These are phyloP conservation scores for Saxispiralis lemnorum DNA, from an alignment of 495 filamentous ascomycete species.

Conservation along the genomic window DNA sequence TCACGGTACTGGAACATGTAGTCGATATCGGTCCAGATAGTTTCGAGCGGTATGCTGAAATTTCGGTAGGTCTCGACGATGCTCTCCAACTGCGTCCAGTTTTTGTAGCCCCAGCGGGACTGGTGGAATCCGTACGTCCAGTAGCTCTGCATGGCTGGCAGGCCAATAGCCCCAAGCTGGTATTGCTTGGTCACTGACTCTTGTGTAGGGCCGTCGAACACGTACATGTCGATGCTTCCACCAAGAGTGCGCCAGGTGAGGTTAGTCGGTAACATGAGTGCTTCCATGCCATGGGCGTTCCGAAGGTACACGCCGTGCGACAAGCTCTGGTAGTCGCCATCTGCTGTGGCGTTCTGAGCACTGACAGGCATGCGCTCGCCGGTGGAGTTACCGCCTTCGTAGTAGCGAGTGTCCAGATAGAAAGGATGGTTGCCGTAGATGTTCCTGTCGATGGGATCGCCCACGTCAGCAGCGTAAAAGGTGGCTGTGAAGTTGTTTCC, in stretches of 20 bases:
- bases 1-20: slow-evolving; percentile 39
- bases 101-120: slow-evolving; percentile 47
- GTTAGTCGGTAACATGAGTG: slow-evolving; percentile 43
- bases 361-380: slow-evolving; percentile 37
- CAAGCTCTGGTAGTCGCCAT: slow-evolving; percentile 38
- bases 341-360: slow-evolving; percentile 35
- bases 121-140: slow-evolving; percentile 47
- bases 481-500: slow-evolving; percentile 45
- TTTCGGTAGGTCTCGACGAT: slow-evolving; percentile 41
- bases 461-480: slow-evolving; percentile 54
- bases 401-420: slow-evolving; percentile 49
- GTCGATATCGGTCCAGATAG: slow-evolving; percentile 46
- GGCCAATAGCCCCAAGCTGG: slow-evolving; percentile 35
- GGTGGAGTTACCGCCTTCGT: slow-evolving; percentile 33
- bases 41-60: slow-evolving; percentile 47
- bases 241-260: slow-evolving; percentile 61
- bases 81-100: slow-evolving; percentile 36
- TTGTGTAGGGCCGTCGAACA: slow-evolving; percentile 42
- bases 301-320: slow-evolving; percentile 46
- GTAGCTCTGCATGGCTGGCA: slow-evolving; percentile 48
- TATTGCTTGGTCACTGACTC: slow-evolving; percentile 40
- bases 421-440: slow-evolving; percentile 43
- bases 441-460: slow-evolving; percentile 40
- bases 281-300: slow-evolving; percentile 60
- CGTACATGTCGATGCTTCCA: slow-evolving; percentile 44